A percentile compares a stretch with the other conserved stretches of the same genome.
Conservation (phyloP, 169 alveolate species). For the Plasmodium relictum region DNA sequence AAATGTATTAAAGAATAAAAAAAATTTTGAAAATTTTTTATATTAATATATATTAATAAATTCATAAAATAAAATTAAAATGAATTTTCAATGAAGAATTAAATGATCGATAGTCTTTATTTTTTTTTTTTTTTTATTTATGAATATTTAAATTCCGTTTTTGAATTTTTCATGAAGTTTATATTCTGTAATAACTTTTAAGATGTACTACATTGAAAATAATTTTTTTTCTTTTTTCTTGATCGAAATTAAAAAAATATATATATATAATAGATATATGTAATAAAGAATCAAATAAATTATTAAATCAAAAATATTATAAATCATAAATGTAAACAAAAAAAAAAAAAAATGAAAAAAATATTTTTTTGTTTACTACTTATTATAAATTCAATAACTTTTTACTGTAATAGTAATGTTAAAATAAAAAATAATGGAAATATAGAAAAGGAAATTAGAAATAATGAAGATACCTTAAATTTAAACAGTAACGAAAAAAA, state of each 20-base stretch:
- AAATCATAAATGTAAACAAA: slow-evolving; percentile 14
- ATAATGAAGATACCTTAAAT: neutral
- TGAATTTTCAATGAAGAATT: no score
- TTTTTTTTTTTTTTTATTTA: no score
- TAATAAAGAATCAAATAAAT: slow-evolving; percentile 7
- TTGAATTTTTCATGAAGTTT: slow-evolving; percentile 8
- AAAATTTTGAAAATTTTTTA: no score
- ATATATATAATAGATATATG: slow-evolving; percentile 15
- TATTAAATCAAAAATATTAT: slow-evolving; percentile 3
- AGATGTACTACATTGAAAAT: neutral
- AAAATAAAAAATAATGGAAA: neutral
- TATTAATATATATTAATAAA: no score
- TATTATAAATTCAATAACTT: slow-evolving; percentile 23
- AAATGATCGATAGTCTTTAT: no score
- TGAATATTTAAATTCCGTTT: neutral
- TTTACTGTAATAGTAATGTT: slow-evolving; percentile 32
- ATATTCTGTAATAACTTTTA: neutral
- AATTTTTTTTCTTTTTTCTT: neutral
- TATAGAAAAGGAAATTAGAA: no score
- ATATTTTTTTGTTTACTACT: slow-evolving; percentile 28
- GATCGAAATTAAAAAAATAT: neutral
- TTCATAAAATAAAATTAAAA: no score
- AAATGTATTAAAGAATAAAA: no score
- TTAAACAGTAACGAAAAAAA: neutral
- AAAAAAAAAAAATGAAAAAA: slow-evolving; percentile 62